Percentiles rank a stretch among this genome's conserved stretches.
phyloP scores from a whole-genome alignment of 192 early-diverging fungal species.

The Thoreauomyces humboldtii region DNA sequence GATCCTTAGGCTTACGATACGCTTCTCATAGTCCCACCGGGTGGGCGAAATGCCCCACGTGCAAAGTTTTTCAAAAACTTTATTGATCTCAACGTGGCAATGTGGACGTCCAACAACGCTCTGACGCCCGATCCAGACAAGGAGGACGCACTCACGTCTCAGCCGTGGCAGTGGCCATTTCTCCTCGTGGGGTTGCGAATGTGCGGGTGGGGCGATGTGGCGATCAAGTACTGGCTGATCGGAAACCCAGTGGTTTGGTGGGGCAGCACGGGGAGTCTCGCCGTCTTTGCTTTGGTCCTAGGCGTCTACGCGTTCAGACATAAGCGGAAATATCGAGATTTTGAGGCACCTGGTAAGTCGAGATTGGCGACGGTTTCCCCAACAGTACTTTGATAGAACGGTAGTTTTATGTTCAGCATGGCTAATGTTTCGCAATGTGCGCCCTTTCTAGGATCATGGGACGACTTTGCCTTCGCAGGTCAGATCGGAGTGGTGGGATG shows the following conservation, averaged over 20 bases:
- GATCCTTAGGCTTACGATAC: no score
- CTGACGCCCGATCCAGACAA: slow-evolving; percentile 89
- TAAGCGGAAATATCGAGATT: slow-evolving; percentile 63
- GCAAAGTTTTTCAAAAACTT: slow-evolving; percentile 81
- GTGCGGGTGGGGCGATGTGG: slow-evolving; percentile 84
- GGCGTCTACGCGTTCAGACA: slow-evolving; percentile 60
- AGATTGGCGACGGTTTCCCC: no score
- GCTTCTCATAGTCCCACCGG: slow-evolving; percentile 68
- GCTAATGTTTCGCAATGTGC: no score
- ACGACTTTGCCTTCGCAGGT: slow-evolving; percentile 66
- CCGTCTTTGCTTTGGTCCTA: slow-evolving; percentile 44
- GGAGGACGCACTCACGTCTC: slow-evolving; percentile 75
- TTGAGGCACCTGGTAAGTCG: slow-evolving; percentile 34
- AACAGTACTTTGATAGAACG: no score
- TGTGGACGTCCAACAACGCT: slow-evolving; percentile 98
- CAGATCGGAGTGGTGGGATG: slow-evolving; percentile 79
- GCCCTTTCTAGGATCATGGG: no score
- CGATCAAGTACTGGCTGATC: slow-evolving; percentile 86
- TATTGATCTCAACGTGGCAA: slow-evolving; percentile 84
- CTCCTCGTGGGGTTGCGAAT: slow-evolving; percentile 83
- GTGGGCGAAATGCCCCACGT: slow-evolving; percentile 56
- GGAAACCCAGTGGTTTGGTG: slow-evolving; percentile 94
- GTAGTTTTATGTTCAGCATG: background rate
- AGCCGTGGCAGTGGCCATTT: slow-evolving; percentile 87
- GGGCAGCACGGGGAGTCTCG: slow-evolving; percentile 54